Evolutionary conservation across 306 rosid genomes (phyloP), one percentile per base, ranked within the genome.

Genomic region (Dalbergia oliveri): DNA sequence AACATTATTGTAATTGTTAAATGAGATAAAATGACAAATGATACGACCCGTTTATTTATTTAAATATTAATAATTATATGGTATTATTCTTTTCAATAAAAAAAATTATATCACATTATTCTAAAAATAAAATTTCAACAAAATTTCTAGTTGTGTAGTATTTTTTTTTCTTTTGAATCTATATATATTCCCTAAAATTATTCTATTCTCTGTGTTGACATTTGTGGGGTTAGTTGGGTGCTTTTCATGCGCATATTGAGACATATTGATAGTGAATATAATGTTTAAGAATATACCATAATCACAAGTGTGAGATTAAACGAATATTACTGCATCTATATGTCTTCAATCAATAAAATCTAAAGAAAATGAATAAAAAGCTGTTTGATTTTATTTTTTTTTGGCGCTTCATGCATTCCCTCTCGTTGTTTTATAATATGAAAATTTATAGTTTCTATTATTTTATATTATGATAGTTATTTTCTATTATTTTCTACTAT

Each of bases 251-350:
- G 0, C 37, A 43, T 45, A 16, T 26, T 31, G 61, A 57, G 76
- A 57, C 69, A 67, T 3, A 21, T 79, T 45, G 41, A 78, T 69
- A 8, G 50, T 44, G 15, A 67, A 41, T 23, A 50, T 31, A 39
- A 68, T 78, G 39, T 6, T 56, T 43, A 78, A 57, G 51, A 68
- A 18, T 45, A 60, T 79, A 49, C 57, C 82, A 67, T 51, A 66
- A 56, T 67, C 60, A 66, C 69, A 43, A 11, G 5, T 11, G 50
- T 44, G 41, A 79, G 53, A 58, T 58, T 39, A 67, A 54, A 64
- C 4, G 21, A 44, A 62, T 45, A 31, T 61, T 57, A 19, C 39
- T 21, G 53, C 53, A 12, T 47, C 53, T 47, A 34, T 34, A 13
- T 62, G 31, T 11, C 63, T 47, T 47, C 62, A 62, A 63, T 39